phyloP scores from a whole-genome alignment of 2,329 filamentous ascomycete genomes.

The Ascochyta clinopodiicola region DNA sequence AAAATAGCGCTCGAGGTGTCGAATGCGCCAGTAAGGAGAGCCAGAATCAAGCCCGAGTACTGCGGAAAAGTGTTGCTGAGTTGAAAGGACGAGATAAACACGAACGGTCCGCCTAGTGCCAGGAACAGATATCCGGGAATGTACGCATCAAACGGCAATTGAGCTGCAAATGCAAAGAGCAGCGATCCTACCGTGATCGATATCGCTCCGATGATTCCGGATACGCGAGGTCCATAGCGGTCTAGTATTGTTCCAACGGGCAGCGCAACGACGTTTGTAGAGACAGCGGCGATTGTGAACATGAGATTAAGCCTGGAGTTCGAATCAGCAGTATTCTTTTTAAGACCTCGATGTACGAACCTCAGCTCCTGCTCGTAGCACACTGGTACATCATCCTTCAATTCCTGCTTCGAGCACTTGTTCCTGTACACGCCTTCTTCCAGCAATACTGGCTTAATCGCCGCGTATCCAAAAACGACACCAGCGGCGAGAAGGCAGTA shows the following conservation, averaged over 20 bases:
- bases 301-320: constrained; percentile 78
- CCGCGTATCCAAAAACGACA: constrained; percentile 51
- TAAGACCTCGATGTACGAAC: constrained; percentile 64
- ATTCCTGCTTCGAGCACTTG: constrained; percentile 45
- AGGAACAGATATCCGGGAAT: constrained; percentile 59
- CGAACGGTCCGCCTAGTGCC: constrained; percentile 58
- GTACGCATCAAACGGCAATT: constrained; percentile 73
- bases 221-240: constrained; percentile 77
- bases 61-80: constrained; percentile 60
- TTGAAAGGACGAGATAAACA: constrained; percentile 60
- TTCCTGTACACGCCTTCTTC: constrained; percentile 47
- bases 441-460: constrained; percentile 50
- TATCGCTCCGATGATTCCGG: constrained; percentile 72
- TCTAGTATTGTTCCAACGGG: constrained; percentile 87
- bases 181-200: constrained; percentile 74
- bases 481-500: constrained; percentile 79
- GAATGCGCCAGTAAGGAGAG: constrained; percentile 59
- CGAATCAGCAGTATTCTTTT: constrained; percentile 45
- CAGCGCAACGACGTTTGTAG: constrained; percentile 84
- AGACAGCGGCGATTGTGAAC: constrained; percentile 89
- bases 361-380: constrained; percentile 51
- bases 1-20: constrained; percentile 59
- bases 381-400: constrained; percentile 40
- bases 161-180: constrained; percentile 71
- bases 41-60: constrained; percentile 57